A percentile compares a stretch with the other conserved stretches of the same genome.
Conservation (phyloP, 352 stramenopile species). For the Globisporangium acanthophoron region DNA sequence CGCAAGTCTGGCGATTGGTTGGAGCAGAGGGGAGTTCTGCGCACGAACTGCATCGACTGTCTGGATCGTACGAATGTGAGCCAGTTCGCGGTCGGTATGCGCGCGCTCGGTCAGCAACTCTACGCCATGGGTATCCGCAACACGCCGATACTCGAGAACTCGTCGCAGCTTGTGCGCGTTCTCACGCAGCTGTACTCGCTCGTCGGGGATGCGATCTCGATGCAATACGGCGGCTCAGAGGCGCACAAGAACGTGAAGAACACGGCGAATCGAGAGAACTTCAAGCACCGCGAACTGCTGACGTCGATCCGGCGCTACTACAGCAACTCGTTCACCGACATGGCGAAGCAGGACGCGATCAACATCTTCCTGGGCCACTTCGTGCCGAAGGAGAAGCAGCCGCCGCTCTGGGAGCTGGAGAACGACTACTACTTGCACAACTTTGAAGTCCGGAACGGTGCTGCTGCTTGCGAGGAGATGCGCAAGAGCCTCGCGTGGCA, state of each 20-base stretch:
- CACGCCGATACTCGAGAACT: conserved; percentile 72
- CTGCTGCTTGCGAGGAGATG: conserved; percentile 54
- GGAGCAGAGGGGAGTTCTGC: conserved; percentile 96
- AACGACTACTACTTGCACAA: conserved; percentile 92
- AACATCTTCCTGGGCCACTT: conserved; percentile 98
- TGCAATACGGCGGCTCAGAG: conserved; percentile 99
- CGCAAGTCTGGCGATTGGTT: conserved; percentile 86
- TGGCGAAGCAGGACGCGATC: conserved; percentile 98
- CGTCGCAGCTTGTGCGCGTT: conserved; percentile 92
- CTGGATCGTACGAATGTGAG: conserved; percentile 86
- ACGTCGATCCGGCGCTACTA: conserved; percentile 99
- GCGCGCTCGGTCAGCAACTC: conserved; percentile 93
- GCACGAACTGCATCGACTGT: conserved; percentile 99
- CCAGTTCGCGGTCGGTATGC: conserved; percentile 84
- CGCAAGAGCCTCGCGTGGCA: conserved; percentile 56
- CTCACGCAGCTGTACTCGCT: conserved; percentile 98
- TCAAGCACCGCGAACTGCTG: conserved; percentile 95
- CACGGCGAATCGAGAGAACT: conserved; percentile 71
- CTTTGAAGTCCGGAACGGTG: conserved; percentile 76
- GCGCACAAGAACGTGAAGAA: conserved; percentile 98
- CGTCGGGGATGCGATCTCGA: conserved; percentile 97
- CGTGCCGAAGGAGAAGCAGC: conserved; percentile 54
- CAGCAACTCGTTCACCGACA: conserved; percentile 99
- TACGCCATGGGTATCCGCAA: conserved; percentile 96
- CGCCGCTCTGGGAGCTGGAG: conserved; percentile 79